phyloP scores from a whole-genome alignment of 805 yeast genomes.

The Suhomyces sp. region DNA sequence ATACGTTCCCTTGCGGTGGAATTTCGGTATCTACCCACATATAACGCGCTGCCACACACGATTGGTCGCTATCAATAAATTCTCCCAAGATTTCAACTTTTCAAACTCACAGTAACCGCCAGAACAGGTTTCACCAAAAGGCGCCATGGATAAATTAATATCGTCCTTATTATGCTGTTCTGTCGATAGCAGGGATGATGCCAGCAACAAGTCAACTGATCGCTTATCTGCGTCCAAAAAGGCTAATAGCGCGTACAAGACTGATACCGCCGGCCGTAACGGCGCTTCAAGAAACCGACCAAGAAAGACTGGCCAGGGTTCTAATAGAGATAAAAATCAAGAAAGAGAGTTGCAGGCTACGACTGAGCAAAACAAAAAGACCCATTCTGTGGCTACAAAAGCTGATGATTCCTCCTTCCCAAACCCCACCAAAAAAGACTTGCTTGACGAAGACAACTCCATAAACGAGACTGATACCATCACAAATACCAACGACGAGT shows the following conservation, averaged over 20 bases:
- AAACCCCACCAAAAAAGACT: constrained; percentile 19
- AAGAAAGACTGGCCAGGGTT: background rate
- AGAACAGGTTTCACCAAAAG: background rate
- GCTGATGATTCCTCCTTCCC: background rate
- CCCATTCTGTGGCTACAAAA: background rate
- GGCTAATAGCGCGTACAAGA: background rate
- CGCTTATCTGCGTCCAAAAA: constrained; percentile 1
- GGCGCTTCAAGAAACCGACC: background rate
- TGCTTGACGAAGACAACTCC: constrained; percentile 37
- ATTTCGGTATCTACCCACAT: background rate
- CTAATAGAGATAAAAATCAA: background rate
- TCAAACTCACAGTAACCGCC: background rate
- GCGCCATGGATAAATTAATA: constrained; percentile 27
- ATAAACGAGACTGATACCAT: constrained; percentile 42
- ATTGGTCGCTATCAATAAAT: background rate
- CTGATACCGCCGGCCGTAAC: background rate
- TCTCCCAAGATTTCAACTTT: background rate
- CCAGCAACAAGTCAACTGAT: constrained; percentile 24
- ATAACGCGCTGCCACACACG: background rate
- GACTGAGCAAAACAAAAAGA: background rate
- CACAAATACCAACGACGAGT: constrained; percentile 34
- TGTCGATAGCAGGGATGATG: constrained; percentile 31
- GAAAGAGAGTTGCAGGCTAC: background rate
- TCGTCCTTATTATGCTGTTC: constrained; percentile 40
- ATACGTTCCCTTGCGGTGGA: background rate